phyloP scores from a whole-genome alignment of 495 filamentous ascomycete species.

The Aspergillus panamensis region DNA sequence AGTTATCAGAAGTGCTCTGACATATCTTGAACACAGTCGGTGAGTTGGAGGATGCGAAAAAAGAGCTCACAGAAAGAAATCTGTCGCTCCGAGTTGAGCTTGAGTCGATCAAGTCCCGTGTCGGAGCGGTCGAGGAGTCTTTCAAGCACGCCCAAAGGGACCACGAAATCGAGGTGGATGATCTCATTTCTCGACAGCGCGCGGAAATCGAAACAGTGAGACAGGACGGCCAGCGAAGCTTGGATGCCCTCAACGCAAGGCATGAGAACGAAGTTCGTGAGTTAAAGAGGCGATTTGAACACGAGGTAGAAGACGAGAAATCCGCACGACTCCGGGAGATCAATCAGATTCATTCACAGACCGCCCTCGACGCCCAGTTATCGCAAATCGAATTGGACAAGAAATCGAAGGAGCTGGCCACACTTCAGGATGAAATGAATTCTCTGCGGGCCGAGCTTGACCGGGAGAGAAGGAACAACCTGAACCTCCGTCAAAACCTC shows the following conservation, averaged over 20 bases:
- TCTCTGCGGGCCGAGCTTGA: conserved; percentile 56
- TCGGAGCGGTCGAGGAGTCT: conserved; percentile 39
- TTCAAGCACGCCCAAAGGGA: conserved; percentile 51
- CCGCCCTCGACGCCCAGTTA: conserved; percentile 60
- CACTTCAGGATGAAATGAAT: conserved; percentile 51
- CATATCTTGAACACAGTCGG: conserved; percentile 46
- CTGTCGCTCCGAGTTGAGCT: conserved; percentile 55
- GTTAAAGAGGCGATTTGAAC: conserved; percentile 45
- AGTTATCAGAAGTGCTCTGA: conserved; percentile 4
- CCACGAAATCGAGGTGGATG: conserved; percentile 57
- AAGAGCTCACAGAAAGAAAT: conserved; percentile 55
- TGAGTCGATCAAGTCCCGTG: conserved; percentile 50
- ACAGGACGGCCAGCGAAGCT: conserved; percentile 40
- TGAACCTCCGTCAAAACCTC: conserved; percentile 58
- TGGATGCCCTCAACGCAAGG: conserved; percentile 35
- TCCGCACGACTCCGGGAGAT: conserved; percentile 58
- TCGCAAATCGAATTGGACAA: conserved; percentile 58
- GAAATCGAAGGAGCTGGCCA: conserved; percentile 58
- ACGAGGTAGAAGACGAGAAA: conserved; percentile 65
- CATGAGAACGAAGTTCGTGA: conserved; percentile 51
- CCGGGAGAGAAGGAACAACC: conserved; percentile 55
- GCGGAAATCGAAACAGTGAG: conserved; percentile 44
- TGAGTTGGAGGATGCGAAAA: conserved; percentile 60
- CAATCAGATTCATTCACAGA: conserved; percentile 57
- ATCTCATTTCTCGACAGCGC: conserved; percentile 48